Conservation (phyloP, 2,329 filamentous ascomycete genomes). For the Nigrospora oryzae region DNA sequence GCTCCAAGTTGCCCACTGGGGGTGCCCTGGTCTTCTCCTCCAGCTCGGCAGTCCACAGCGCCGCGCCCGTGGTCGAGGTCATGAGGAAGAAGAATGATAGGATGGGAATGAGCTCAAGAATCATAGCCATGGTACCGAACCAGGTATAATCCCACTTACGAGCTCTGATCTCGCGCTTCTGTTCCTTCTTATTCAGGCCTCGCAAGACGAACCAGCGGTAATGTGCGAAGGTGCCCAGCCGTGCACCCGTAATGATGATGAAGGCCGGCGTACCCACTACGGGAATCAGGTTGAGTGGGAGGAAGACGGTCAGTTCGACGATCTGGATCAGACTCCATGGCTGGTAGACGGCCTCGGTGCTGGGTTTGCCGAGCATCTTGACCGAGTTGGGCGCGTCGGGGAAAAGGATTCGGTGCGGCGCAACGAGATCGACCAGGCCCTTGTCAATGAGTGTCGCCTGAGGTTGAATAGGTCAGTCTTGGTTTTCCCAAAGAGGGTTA, state of each 20-base stretch:
- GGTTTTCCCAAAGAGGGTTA: not conserved
- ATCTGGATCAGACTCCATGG: conserved; percentile 92
- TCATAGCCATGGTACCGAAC: conserved; percentile 82
- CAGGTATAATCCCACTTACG: conserved; percentile 79
- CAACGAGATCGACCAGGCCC: conserved; percentile 60
- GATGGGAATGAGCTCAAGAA: conserved; percentile 80
- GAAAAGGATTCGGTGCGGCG: conserved; percentile 56
- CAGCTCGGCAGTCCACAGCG: conserved; percentile 75
- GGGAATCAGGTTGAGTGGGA: conserved; percentile 83
- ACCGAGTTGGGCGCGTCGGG: conserved; percentile 63
- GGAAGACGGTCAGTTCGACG: conserved; percentile 67
- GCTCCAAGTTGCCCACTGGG: conserved; percentile 2
- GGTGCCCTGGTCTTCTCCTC: conserved; percentile 46
- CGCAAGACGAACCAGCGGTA: conserved; percentile 83
- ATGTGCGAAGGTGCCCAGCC: conserved; percentile 81
- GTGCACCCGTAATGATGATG: conserved; percentile 77
- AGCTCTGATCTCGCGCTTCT: conserved; percentile 58
- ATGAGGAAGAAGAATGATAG: conserved; percentile 92
- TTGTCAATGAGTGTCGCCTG: conserved; percentile 67
- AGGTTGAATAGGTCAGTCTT: conserved; percentile 9
- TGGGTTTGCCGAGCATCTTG: conserved; percentile 76
- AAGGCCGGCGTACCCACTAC: conserved; percentile 78
- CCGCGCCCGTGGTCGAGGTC: conserved; percentile 76
- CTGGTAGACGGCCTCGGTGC: conserved; percentile 66
- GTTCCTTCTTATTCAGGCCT: conserved; percentile 64